A percentile compares a stretch with the other conserved stretches of the same genome.
Evolutionary conservation across 371 early-diverging fungal species (phyloP).

Genomic region (Polyrhizophydium stewartii): DNA sequence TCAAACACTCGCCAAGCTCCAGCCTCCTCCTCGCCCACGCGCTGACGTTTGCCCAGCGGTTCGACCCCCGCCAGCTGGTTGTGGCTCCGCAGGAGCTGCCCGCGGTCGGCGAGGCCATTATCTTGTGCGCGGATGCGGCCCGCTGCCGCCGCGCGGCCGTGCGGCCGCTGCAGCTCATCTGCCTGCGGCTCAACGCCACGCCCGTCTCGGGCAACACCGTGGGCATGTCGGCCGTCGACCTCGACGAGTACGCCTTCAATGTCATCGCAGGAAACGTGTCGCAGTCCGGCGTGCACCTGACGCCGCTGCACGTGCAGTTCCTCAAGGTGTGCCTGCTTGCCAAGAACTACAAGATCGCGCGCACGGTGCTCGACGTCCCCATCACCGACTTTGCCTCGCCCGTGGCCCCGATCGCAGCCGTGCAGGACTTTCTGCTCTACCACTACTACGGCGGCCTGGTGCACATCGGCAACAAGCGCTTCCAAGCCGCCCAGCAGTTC

Average conservation of each 20-base stretch:
- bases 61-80: conserved; percentile 10
- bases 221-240: not conserved
- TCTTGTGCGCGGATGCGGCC: conserved; percentile 1
- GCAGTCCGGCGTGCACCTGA: conserved; percentile 27
- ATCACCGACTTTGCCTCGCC: conserved; percentile 51
- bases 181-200: not conserved
- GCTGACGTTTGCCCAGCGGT: conserved; percentile 4
- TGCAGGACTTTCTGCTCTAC: conserved; percentile 64
- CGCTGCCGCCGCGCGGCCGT: conserved; percentile 7
- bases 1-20: conserved; percentile 15
- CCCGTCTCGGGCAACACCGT: not conserved
- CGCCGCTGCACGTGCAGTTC: conserved; percentile 54
- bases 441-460: conserved; percentile 77
- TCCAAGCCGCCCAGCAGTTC: conserved; percentile 60
- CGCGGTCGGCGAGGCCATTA: conserved; percentile 6
- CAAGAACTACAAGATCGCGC: conserved; percentile 55
- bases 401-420: conserved; percentile 20
- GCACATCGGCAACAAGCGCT: conserved; percentile 62
- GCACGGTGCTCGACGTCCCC: conserved; percentile 51
- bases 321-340: conserved; percentile 57
- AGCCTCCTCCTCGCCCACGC: not conserved
- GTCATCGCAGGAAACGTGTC: not conserved
- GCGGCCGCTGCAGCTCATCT: not conserved
- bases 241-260: not conserved
- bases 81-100: conserved; percentile 11